Evolutionary conservation across 2,329 filamentous ascomycete species (phyloP).

Genomic region (Calcarisporium arbuscula): DNA sequence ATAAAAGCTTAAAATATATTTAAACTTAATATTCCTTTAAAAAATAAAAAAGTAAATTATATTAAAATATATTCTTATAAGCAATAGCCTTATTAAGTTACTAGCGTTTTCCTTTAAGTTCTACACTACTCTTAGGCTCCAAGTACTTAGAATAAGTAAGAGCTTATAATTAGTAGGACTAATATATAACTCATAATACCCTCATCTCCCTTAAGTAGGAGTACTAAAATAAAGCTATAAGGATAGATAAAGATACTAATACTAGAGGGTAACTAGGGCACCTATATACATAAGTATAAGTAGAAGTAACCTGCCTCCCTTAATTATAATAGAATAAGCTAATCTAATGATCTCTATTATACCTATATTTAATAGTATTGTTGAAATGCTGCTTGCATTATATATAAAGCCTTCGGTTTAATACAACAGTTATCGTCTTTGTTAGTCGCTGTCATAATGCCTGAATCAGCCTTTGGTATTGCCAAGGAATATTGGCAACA

Average conservation of each 20-base stretch:
- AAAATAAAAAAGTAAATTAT: not conserved
- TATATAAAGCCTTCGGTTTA: not conserved
- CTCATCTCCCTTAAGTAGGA: not conserved
- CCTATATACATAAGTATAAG: not conserved
- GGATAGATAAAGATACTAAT: not conserved
- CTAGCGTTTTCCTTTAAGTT: too few species aligned
- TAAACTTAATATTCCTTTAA: not conserved
- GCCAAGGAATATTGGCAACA: conserved; percentile 99
- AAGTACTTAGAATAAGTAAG: not conserved
- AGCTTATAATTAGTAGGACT: not conserved
- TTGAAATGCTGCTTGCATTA: too few species aligned
- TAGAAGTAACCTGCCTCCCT: not conserved
- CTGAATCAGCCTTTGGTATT: conserved; percentile 56
- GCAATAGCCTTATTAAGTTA: not conserved
- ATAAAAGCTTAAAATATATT: not conserved
- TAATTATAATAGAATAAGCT: not conserved
- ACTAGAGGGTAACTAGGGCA: not conserved
- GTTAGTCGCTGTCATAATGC: conserved; percentile 67
- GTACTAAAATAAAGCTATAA: not conserved
- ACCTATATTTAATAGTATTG: not conserved
- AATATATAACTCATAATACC: not conserved
- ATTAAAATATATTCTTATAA: not conserved
- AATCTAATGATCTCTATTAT: not conserved
- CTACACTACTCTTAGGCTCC: too few species aligned
- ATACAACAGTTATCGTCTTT: conserved; percentile 51